A percentile compares a stretch with the other conserved stretches of the same genome.
Conservation (phyloP, 495 filamentous ascomycete species). For the Neurospora tetraspora region DNA sequence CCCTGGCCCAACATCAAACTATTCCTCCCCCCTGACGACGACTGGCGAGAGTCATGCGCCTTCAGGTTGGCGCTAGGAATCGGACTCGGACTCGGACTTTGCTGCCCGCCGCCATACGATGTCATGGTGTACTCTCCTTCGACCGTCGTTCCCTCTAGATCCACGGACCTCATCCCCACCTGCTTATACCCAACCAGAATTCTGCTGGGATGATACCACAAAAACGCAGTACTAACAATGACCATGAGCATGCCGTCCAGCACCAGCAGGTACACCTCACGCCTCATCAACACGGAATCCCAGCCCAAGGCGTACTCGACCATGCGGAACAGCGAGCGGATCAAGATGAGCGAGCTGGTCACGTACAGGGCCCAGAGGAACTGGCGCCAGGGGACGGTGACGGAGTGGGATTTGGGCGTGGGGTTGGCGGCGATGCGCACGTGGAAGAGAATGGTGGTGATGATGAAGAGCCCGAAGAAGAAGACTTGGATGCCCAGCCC, state of each 20-base stretch:
- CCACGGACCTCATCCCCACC: neutral
- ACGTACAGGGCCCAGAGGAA: conserved; percentile 41
- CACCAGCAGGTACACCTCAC: conserved; percentile 12
- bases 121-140: neutral
- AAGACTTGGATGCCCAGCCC: conserved; percentile 41
- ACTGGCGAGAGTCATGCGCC: neutral
- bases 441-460: conserved; percentile 35
- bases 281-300: conserved; percentile 6
- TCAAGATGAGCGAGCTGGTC: conserved; percentile 44
- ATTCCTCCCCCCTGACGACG: neutral
- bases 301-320: conserved; percentile 42
- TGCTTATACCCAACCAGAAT: conserved; percentile 17
- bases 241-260: conserved; percentile 15
- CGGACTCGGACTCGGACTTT: neutral
- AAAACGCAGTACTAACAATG: conserved; percentile 4
- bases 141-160: neutral
- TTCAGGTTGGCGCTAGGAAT: neutral
- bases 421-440: conserved; percentile 7
- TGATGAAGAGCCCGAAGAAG: conserved; percentile 44
- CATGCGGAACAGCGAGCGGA: conserved; percentile 51
- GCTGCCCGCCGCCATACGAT: neutral
- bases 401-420: neutral
- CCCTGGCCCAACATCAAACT: neutral
- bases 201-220: conserved; percentile 14
- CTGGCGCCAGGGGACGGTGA: conserved; percentile 32